A percentile compares a stretch with the other conserved stretches of the same genome.
These are phyloP conservation scores for Pyrenophora graminea DNA, from an alignment of 2,329 filamentous ascomycete species.

Conservation along the genomic window DNA sequence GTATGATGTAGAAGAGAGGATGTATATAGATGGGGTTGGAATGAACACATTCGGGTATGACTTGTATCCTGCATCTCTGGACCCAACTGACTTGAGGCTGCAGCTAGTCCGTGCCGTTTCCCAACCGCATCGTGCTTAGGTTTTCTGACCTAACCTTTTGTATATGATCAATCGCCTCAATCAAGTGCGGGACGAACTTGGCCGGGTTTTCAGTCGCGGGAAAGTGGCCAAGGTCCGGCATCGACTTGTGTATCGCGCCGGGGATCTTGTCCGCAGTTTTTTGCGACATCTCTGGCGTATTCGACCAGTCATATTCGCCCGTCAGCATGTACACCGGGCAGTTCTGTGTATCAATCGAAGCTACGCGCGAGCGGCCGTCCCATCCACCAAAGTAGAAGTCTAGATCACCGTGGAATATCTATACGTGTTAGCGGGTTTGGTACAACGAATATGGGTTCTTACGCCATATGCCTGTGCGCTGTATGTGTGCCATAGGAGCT, in stretches of 20 bases:
- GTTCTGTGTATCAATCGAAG: conserved; percentile 53
- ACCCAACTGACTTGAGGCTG: not conserved
- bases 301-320: conserved; percentile 56
- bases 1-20: too few relatives aligned
- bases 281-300: conserved; percentile 53
- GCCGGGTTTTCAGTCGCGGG: conserved; percentile 53
- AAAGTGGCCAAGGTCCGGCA: conserved; percentile 55
- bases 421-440: not conserved
- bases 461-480: conserved; percentile 55
- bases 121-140: conserved; percentile 39
- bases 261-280: conserved; percentile 54
- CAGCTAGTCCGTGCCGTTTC: conserved; percentile 28
- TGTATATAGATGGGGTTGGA: too few relatives aligned
- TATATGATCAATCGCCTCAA: conserved; percentile 48
- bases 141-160: conserved; percentile 38
- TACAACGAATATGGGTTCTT: not conserved
- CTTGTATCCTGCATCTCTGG: not conserved
- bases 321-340: conserved; percentile 59
- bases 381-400: conserved; percentile 59
- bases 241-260: conserved; percentile 51
- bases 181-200: conserved; percentile 46
- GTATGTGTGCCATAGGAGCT: conserved; percentile 57
- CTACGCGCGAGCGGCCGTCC: conserved; percentile 53
- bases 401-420: conserved; percentile 57
- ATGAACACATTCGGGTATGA: not conserved